A percentile compares a stretch with the other conserved stretches of the same genome.
Evolutionary conservation across 169 alveolate genomes (phyloP).

Genomic region (Plasmodium relictum): DNA sequence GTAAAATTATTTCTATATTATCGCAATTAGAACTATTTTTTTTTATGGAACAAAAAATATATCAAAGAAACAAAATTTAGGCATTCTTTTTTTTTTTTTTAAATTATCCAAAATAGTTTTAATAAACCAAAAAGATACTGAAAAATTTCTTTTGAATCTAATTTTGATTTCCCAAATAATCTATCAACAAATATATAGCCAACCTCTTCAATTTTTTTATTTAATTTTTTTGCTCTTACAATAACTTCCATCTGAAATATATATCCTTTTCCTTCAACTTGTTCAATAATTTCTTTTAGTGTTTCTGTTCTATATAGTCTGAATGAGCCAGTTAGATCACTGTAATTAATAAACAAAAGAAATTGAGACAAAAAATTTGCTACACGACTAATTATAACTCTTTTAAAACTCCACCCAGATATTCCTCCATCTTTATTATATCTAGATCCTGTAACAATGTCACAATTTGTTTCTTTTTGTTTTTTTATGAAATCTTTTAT

Average conservation of each 20-base stretch:
- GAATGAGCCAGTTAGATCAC: slow-evolving; percentile 97
- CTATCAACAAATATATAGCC: slow-evolving; percentile 98
- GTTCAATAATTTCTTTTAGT: slow-evolving; percentile 85
- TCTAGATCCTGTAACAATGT: slow-evolving; percentile 97
- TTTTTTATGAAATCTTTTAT: slow-evolving; percentile 92
- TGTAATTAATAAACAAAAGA: slow-evolving; percentile 86
- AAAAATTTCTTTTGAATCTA: slow-evolving; percentile 94
- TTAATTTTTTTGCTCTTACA: slow-evolving; percentile 93
- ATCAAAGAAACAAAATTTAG: no score
- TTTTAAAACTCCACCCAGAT: slow-evolving; percentile 95
- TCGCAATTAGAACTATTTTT: no score
- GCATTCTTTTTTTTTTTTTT: slow-evolving; percentile 11
- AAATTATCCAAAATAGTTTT: slow-evolving; percentile 89
- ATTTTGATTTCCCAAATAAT: slow-evolving; percentile 96
- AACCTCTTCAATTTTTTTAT: slow-evolving; percentile 94
- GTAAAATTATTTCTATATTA: no score
- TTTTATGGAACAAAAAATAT: no score
- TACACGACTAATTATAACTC: slow-evolving; percentile 95
- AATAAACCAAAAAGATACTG: slow-evolving; percentile 93
- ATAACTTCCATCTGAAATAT: slow-evolving; percentile 98
- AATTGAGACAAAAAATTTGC: slow-evolving; percentile 94
- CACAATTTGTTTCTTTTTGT: slow-evolving; percentile 92
- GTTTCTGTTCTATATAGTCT: slow-evolving; percentile 94
- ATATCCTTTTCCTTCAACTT: slow-evolving; percentile 89
- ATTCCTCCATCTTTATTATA: slow-evolving; percentile 96